Percentiles rank a stretch among this genome's conserved stretches.
Evolutionary conservation across 768 basidiomycete genomes (phyloP).

Genomic region (Dendrothele bispora): DNA sequence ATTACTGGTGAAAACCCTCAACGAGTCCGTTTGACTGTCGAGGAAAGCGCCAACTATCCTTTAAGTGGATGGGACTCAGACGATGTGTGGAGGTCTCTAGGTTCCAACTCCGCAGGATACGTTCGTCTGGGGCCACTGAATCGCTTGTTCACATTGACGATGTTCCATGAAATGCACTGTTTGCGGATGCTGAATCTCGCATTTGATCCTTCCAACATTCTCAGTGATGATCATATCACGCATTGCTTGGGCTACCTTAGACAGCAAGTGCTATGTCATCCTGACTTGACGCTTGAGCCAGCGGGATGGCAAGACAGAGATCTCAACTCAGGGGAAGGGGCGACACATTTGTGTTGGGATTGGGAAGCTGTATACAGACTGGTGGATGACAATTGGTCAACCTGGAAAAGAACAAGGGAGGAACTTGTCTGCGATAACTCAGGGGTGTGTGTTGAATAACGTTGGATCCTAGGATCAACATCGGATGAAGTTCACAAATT

Average conservation of each 20-base stretch:
- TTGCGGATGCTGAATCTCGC: conserved; percentile 30
- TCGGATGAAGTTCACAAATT: too few species aligned
- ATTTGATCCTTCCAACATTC: conserved; percentile 17
- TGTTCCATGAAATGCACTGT: conserved; percentile 32
- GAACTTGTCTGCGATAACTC: too few species aligned
- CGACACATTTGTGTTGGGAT: conserved; percentile 42
- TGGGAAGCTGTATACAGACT: conserved; percentile 35
- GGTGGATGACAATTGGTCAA: conserved; percentile 34
- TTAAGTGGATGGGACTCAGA: conserved; percentile 3
- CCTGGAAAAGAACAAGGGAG: conserved; percentile 22
- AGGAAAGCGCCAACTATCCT: neutral
- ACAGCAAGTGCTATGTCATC: conserved; percentile 42
- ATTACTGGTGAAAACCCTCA: neutral
- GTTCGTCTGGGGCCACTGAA: conserved; percentile 1
- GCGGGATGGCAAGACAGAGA: conserved; percentile 37
- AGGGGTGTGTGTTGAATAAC: too few species aligned
- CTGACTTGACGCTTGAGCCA: conserved; percentile 49
- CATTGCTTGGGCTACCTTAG: conserved; percentile 54
- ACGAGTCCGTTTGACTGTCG: neutral
- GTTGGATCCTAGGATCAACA: too few species aligned
- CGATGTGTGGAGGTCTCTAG: conserved; percentile 1
- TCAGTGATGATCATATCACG: conserved; percentile 25
- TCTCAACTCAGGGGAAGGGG: conserved; percentile 33
- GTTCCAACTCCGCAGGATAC: neutral
- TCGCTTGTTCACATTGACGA: conserved; percentile 4